phyloP scores from a whole-genome alignment of 2,329 filamentous ascomycete species.

The Cladosporium cucumerinum region DNA sequence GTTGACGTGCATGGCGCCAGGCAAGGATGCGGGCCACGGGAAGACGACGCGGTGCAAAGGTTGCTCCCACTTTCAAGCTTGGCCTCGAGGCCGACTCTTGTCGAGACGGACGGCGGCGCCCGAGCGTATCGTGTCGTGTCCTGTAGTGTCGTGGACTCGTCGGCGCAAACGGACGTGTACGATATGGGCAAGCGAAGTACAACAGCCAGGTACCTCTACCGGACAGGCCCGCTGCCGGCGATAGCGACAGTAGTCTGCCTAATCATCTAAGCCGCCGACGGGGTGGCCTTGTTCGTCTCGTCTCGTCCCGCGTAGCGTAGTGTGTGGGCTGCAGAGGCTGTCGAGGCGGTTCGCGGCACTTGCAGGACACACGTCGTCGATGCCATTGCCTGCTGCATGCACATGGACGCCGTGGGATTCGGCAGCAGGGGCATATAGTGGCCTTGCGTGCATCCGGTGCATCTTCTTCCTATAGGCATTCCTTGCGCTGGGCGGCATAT shows the following conservation, averaged over 20 bases:
- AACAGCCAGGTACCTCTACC: not conserved
- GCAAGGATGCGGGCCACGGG: conserved; percentile 10
- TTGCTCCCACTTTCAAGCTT: not conserved
- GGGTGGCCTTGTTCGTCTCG: not conserved
- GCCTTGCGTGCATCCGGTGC: conserved; percentile 12
- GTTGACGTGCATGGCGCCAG: conserved; percentile 14
- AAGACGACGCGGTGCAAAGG: conserved; percentile 1
- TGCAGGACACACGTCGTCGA: not conserved
- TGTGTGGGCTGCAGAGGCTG: not conserved
- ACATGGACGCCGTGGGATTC: not conserved
- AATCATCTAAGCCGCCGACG: not conserved
- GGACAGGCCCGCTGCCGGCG: conserved; percentile 1
- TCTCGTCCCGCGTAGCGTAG: conserved; percentile 1
- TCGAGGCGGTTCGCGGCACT: conserved; percentile 1
- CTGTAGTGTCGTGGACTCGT: not conserved
- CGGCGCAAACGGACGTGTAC: not conserved
- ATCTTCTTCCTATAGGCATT: conserved; percentile 6
- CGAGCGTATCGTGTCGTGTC: not conserved
- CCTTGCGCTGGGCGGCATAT: conserved; percentile 2
- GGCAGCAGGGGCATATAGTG: conserved; percentile 14
- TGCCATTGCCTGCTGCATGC: conserved; percentile 3
- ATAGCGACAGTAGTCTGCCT: not conserved
- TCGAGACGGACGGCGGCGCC: conserved; percentile 11
- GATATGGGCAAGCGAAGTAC: not conserved
- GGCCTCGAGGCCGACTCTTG: not conserved